Base-by-base conservation (phyloP, 2,329 filamentous ascomycete genomes). In the Truncatella angustata region DNA sequence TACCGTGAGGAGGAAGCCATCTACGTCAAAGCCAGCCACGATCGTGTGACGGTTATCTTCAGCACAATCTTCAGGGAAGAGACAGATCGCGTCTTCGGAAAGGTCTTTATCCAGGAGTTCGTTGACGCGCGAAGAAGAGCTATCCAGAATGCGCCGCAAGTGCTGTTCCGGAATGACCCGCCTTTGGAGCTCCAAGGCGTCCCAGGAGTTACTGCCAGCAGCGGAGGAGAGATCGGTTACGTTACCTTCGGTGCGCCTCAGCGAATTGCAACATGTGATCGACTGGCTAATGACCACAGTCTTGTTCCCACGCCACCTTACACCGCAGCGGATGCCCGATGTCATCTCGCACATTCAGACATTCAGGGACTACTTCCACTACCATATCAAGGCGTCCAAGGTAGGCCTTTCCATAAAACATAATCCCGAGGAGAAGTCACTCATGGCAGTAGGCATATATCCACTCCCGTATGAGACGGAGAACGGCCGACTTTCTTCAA, bases 301-400 rank as follows among this genome's bases (percentile, higher is more conserved):
- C 44, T 82, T 99, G 39, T 99, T 99, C 77, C 93, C 94, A 43
- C 87, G 94, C 58, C 95, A 99, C 72, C 79, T 99, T 59, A 93
- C 91, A 12, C 85, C 86, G 12, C 91, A 97, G 72, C 85, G 91
- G 67, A 90, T 95, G 76, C 87, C 90, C 55, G 92, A 97, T 60
- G 92, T 95, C 69, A 99, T 99, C 62, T 97, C 92, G 47, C 95
- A 99, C 71, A 97, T 99, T 64, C 95, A 99, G 75, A 99, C 94
- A 12, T 99, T 99, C 89, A 90, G 94, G 60, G 94, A 99, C 69
- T 99, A 99, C 74, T 99, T 99, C 80, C 94, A 99, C 73, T 99
- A 99, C 72, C 94, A 99, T 73, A 99, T 99, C 75, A 99, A 99
- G 76, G 95, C 94, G 26, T 97, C 92, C 57, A 99, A 99, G 80